A percentile compares a stretch with the other conserved stretches of the same genome.
Conservation (phyloP, 768 basidiomycete genomes). For the Serendipita sp. region DNA sequence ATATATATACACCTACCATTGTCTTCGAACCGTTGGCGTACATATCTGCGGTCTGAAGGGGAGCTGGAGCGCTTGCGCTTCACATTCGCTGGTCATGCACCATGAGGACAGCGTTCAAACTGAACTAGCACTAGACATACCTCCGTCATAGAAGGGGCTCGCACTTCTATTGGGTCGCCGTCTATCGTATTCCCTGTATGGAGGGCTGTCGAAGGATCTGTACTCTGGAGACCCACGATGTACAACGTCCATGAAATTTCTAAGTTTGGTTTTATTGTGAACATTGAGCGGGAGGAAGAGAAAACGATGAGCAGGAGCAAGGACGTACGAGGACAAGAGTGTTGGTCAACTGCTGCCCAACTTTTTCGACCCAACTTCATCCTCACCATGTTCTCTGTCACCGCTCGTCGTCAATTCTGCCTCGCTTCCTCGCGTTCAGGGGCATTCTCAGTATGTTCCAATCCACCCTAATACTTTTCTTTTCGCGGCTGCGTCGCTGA, state of each 20-base stretch:
- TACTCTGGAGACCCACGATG: background rate
- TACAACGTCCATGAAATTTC: background rate
- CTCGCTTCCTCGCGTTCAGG: slow-evolving; percentile 8
- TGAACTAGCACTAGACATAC: background rate
- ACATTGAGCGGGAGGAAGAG: background rate
- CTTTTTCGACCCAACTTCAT: slow-evolving; percentile 2
- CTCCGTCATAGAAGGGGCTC: background rate
- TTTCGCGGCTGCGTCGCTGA: slow-evolving; percentile 6
- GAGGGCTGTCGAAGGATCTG: background rate
- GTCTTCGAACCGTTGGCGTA: background rate
- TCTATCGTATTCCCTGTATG: background rate
- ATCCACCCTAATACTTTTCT: background rate
- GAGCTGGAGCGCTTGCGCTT: slow-evolving; percentile 1
- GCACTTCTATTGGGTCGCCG: background rate
- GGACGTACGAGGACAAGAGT: background rate
- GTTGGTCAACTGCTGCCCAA: background rate
- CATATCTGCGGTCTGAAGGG: background rate
- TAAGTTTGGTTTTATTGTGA: background rate
- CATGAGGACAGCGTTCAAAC: background rate
- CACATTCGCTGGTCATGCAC: background rate
- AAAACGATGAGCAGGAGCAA: background rate
- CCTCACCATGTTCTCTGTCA: background rate
- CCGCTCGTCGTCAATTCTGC: slow-evolving; percentile 7
- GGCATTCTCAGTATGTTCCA: slow-evolving; percentile 2
- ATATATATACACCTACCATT: background rate